Conservation (phyloP, 257 asterid species). For the Nemophila menziesii region DNA sequence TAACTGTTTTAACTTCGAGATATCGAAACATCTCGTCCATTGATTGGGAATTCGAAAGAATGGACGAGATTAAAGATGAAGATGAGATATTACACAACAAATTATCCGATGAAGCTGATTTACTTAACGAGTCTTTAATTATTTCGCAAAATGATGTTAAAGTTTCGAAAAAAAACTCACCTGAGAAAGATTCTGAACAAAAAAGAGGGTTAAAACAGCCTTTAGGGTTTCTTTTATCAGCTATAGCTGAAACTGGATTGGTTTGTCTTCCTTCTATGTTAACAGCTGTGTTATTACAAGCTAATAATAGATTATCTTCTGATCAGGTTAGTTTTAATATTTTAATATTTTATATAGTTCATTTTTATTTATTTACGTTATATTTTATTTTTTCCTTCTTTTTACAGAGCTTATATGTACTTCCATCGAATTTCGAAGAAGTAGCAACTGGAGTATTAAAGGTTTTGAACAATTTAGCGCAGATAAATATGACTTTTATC, state of each 20-base stretch:
- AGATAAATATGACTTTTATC: slow-evolving; percentile 68
- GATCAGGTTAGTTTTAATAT: slow-evolving; percentile 84
- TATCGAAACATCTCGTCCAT: slow-evolving; percentile 53
- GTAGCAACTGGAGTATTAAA: slow-evolving; percentile 91
- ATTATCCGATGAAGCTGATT: slow-evolving; percentile 26
- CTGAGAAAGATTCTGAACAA: slow-evolving; percentile 24
- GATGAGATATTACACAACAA: slow-evolving; percentile 12
- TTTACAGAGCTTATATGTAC: slow-evolving; percentile 55
- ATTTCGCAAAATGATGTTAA: slow-evolving; percentile 27
- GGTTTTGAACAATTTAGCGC: slow-evolving; percentile 94
- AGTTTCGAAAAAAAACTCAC: slow-evolving; percentile 20
- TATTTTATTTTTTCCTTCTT: slow-evolving; percentile 8
- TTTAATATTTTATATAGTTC: too few relatives aligned
- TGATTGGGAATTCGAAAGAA: slow-evolving; percentile 41
- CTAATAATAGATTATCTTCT: slow-evolving; percentile 69
- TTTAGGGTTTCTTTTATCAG: slow-evolving; percentile 64
- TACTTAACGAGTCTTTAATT: slow-evolving; percentile 19
- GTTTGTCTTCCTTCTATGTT: slow-evolving; percentile 98
- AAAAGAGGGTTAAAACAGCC: slow-evolving; percentile 42
- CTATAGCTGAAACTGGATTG: slow-evolving; percentile 88
- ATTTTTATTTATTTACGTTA: background rate
- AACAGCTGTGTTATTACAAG: slow-evolving; percentile 92
- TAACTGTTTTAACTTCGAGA: slow-evolving; percentile 75
- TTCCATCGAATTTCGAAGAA: slow-evolving; percentile 96
- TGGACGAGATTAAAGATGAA: slow-evolving; percentile 14